Conservation (phyloP, 257 asterid genomes). For the Scutellaria minor region DNA sequence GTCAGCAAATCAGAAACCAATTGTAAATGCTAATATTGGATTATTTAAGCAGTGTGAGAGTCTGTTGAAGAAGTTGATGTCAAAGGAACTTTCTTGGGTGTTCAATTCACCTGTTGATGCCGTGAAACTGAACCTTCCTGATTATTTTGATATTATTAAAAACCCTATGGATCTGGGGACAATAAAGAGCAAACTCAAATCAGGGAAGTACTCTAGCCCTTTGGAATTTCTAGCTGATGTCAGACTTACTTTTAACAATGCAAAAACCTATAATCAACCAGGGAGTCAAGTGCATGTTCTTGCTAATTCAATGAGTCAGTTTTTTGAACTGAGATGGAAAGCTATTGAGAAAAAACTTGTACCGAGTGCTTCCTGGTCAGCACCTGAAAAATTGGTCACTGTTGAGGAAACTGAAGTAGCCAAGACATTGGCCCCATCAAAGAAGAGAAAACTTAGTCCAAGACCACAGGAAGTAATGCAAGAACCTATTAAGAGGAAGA, state of each 20-base stretch:
- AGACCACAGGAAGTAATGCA: slow-evolving; percentile 41
- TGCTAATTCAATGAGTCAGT: slow-evolving; percentile 64
- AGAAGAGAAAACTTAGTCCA: slow-evolving; percentile 73
- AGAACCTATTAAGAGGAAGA: slow-evolving; percentile 53
- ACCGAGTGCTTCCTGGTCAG: slow-evolving; percentile 31
- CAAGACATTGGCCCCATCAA: slow-evolving; percentile 48
- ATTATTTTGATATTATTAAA: slow-evolving; percentile 74
- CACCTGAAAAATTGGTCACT: slow-evolving; percentile 46
- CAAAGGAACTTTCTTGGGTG: slow-evolving; percentile 61
- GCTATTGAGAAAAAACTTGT: slow-evolving; percentile 59
- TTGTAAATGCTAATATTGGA: slow-evolving; percentile 41
- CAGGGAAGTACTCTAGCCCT: slow-evolving; percentile 60
- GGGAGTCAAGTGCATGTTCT: slow-evolving; percentile 62
- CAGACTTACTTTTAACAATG: slow-evolving; percentile 79
- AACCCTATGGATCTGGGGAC: slow-evolving; percentile 95
- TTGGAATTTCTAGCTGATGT: slow-evolving; percentile 79
- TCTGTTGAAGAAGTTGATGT: slow-evolving; percentile 72
- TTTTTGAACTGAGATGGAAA: slow-evolving; percentile 79
- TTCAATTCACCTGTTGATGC: slow-evolving; percentile 81
- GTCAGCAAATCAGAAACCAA: slow-evolving; percentile 41
- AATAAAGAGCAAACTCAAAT: slow-evolving; percentile 61
- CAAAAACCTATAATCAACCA: slow-evolving; percentile 83
- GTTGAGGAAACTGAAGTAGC: slow-evolving; percentile 48
- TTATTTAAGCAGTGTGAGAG: slow-evolving; percentile 68
- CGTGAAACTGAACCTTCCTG: slow-evolving; percentile 70